phyloP scores from a whole-genome alignment of 805 yeast genomes.

The Phaffomyces antillensis region DNA sequence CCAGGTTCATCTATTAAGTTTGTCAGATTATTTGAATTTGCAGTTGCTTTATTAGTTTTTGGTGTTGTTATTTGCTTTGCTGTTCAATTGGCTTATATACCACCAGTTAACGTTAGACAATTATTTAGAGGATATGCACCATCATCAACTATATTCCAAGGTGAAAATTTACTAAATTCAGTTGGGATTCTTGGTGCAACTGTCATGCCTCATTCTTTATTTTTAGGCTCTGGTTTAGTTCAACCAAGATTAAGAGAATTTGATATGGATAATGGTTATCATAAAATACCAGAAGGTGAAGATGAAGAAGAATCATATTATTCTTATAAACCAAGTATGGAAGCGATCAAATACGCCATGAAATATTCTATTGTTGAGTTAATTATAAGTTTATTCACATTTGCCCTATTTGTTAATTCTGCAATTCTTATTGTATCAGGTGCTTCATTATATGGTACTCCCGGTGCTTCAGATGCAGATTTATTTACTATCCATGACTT shows the following conservation, averaged over 20 bases:
- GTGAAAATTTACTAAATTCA: constrained; percentile 63
- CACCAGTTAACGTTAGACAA: constrained; percentile 32
- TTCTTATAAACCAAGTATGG: constrained; percentile 58
- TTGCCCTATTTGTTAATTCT: constrained; percentile 82
- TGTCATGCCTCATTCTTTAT: constrained; percentile 88
- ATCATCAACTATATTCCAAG: constrained; percentile 40
- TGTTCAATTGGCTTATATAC: constrained; percentile 58
- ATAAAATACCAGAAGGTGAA: constrained; percentile 22
- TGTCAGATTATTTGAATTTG: constrained; percentile 66
- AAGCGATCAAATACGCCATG: constrained; percentile 68
- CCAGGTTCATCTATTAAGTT: constrained; percentile 70
- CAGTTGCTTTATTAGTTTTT: constrained; percentile 64
- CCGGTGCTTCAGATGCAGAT: constrained; percentile 73
- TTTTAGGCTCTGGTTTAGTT: constrained; percentile 79
- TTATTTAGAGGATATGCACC: constrained; percentile 70
- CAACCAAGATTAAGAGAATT: constrained; percentile 76
- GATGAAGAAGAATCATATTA: constrained; percentile 32
- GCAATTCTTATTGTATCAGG: constrained; percentile 82
- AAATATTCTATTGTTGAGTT: constrained; percentile 69
- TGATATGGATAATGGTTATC: constrained; percentile 53
- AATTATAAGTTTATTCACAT: constrained; percentile 59
- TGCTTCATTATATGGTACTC: constrained; percentile 61
- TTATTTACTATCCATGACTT: constrained; percentile 68
- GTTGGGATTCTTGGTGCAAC: constrained; percentile 88
- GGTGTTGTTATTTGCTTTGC: constrained; percentile 76